Evolutionary conservation across 352 stramenopile species (phyloP).

Genomic region (Pythium aristosporum): DNA sequence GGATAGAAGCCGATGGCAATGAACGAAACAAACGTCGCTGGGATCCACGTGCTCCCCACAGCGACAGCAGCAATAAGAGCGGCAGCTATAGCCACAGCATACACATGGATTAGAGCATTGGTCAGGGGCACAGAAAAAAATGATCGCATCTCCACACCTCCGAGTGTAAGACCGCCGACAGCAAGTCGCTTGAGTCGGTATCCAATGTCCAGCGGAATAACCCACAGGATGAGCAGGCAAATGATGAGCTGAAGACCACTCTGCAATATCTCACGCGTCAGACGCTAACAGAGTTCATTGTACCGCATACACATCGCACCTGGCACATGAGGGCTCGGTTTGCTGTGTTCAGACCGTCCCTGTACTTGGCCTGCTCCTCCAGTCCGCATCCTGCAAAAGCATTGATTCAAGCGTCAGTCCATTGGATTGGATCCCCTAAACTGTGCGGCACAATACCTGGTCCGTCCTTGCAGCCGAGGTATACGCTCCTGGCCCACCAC

Average conservation of each 20-base stretch:
- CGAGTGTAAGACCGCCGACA: conserved; percentile 44
- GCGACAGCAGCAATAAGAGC: conserved; percentile 53
- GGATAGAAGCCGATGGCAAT: conserved; percentile 62
- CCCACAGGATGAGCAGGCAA: conserved; percentile 51
- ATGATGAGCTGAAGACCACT: conserved; percentile 58
- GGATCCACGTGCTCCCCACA: conserved; percentile 43
- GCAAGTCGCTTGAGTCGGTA: conserved; percentile 50
- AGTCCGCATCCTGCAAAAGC: conserved; percentile 34
- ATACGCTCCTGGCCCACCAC: conserved; percentile 76
- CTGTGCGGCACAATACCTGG: conserved; percentile 5
- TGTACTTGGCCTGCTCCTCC: conserved; percentile 38
- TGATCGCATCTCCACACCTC: conserved; percentile 32
- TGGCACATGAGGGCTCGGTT: conserved; percentile 57
- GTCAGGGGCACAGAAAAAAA: no score
- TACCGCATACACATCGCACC: conserved; percentile 22
- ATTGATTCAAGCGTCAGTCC: conserved; percentile 1
- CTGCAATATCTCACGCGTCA: conserved; percentile 25
- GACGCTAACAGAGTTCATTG: not conserved
- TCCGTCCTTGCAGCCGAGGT: conserved; percentile 57
- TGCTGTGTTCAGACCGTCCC: conserved; percentile 53
- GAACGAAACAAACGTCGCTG: conserved; percentile 54
- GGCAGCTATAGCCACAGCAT: conserved; percentile 31
- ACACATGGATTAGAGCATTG: not conserved
- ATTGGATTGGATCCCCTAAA: not conserved
- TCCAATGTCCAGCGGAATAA: conserved; percentile 47